Base-by-base conservation (phyloP, 495 filamentous ascomycete genomes). In the Baudoinia panamericana region DNA sequence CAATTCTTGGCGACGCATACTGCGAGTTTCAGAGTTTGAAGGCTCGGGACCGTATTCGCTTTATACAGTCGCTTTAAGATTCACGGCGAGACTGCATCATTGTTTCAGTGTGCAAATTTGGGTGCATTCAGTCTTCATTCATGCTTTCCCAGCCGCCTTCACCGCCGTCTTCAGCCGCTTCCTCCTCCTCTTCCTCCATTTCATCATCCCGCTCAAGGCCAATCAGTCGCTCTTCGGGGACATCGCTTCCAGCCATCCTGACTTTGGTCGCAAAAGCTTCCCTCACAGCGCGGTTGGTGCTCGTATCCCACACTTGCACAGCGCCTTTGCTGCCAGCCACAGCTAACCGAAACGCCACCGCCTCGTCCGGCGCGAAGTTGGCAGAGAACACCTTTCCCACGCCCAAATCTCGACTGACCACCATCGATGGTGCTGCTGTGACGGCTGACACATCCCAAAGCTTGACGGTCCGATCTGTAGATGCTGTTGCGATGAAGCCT, bases 301-400 rank as follows among this genome's bases (percentile, higher is more conserved):
- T 86, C 3, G 90, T 93, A 60, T 99, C 90, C 90, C 90, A 99
- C 21, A 99, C 71, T 51, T 88, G 82, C 46, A 94, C 74, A n/a
- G 68, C 67, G 2, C 92, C 90, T 65, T 94, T 93, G 69, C 85
- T 94, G 28, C 90, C 90, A 8, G 86, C 87, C 23, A 99, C 84
- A 4, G 86, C 82, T 23, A 99, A 66, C 32, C 90, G 71, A 63
- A 95, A 96, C 24, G 81, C 80, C 8, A 95, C 84, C 60, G 84
- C 84, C 23, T 72, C 48, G 56, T 99, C 92, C 0, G 90, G 86
- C 7, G 80, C 92, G 53, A 95, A 99, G 25, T 64, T 66, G 1
- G 85, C 80, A 16, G 84, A 84, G 57, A 99, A 99, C 29, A 99
- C 78, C 66, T 85, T 93, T 31, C 90, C 90, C 10, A 96, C 81